Conservation (phyloP, 345 rosid genomes). For the Gossypium anomalum region DNA sequence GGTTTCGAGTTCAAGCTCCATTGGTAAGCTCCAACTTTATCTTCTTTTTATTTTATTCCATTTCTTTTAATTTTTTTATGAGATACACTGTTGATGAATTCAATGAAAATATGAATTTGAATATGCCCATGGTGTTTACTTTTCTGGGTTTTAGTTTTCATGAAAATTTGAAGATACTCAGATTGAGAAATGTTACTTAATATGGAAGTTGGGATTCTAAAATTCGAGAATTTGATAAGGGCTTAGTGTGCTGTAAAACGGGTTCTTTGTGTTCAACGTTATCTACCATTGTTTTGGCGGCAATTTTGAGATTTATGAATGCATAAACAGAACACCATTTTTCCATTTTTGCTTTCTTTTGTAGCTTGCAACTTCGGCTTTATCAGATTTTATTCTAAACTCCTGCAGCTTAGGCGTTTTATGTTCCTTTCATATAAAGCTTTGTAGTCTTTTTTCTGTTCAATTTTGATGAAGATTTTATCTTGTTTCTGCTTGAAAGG, state of each 20-base stretch:
- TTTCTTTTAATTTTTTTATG: constrained; percentile 9
- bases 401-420: neutral
- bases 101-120: constrained; percentile 5
- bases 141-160: neutral
- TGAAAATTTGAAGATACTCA: neutral
- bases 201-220: neutral
- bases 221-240: neutral
- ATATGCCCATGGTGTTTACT: neutral
- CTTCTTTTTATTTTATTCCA: neutral
- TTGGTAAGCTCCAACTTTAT: constrained; percentile 38
- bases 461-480: neutral
- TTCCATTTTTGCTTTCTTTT: neutral
- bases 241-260: neutral
- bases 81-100: constrained; percentile 14
- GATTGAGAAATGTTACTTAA: neutral
- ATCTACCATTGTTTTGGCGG: neutral
- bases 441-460: neutral
- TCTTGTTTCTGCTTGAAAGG: no score
- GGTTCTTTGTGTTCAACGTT: neutral
- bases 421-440: neutral
- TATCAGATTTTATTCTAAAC: neutral
- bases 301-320: neutral
- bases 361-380: neutral
- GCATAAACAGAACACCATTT: neutral
- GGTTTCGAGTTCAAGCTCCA: constrained; percentile 76